These are phyloP conservation scores for Ceratobasidium sp. DNA, from an alignment of 1,284 basidiomycete genomes.

Conservation along the genomic window DNA sequence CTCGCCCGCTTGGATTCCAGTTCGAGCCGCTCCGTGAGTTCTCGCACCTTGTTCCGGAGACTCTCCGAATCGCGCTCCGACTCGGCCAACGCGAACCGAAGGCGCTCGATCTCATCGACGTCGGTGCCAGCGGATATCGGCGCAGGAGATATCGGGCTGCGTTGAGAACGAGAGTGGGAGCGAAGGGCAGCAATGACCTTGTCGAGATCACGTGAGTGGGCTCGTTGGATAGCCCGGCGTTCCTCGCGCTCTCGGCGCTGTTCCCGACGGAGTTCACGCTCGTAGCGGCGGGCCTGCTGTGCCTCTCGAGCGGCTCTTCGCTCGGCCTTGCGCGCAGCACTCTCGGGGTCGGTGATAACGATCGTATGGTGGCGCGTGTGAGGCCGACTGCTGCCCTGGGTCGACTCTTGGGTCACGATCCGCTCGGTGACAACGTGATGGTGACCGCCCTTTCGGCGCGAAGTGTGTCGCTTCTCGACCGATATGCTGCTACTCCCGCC, in stretches of 20 bases:
- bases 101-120: slow-evolving; percentile 8
- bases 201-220: slow-evolving; percentile 29
- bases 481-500: slow-evolving; percentile 11
- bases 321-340: slow-evolving; percentile 18
- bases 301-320: slow-evolving; percentile 18
- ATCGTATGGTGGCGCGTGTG: slow-evolving; percentile 28
- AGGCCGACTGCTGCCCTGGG: slow-evolving; percentile 3
- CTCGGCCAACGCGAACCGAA: slow-evolving; percentile 19
- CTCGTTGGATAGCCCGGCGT: slow-evolving; percentile 2
- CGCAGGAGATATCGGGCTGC: slow-evolving; percentile 19
- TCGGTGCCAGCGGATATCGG: background rate
- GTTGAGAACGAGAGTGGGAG: background rate
- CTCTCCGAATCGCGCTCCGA: slow-evolving; percentile 27
- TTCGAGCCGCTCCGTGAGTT: slow-evolving; percentile 23
- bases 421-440: slow-evolving; percentile 21
- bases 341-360: slow-evolving; percentile 26
- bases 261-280: slow-evolving; percentile 32
- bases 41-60: slow-evolving; percentile 25
- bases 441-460: slow-evolving; percentile 11
- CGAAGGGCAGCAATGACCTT: slow-evolving; percentile 26
- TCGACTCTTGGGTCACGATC: slow-evolving; percentile 11
- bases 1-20: slow-evolving; percentile 34
- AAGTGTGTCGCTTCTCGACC: slow-evolving; percentile 20
- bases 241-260: slow-evolving; percentile 29
- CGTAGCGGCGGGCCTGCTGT: slow-evolving; percentile 20